These are phyloP conservation scores for Diplodia mutila DNA, from an alignment of 2,329 filamentous ascomycete species.

Conservation along the genomic window DNA sequence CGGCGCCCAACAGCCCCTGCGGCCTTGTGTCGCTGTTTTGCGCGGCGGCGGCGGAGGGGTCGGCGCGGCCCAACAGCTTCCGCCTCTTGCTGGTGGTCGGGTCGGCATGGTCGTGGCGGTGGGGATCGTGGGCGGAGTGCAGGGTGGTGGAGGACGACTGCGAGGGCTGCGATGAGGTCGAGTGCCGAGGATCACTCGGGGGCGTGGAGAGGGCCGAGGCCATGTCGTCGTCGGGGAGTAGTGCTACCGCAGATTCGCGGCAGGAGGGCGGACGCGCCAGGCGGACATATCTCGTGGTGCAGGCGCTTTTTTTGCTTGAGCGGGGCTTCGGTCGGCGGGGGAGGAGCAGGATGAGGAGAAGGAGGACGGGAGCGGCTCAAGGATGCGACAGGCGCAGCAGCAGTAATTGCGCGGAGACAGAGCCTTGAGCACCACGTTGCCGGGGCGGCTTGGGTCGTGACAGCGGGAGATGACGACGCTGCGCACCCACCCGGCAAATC, in stretches of 20 bases:
- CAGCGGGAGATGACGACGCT: constrained; percentile 13
- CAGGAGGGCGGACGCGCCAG: constrained; percentile 14
- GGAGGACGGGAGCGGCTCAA: neutral
- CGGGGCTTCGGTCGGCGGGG: neutral
- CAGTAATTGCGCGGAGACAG: neutral
- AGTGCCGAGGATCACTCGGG: constrained; percentile 40
- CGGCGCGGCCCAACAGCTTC: constrained; percentile 15
- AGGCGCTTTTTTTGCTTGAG: neutral
- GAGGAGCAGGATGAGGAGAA: neutral
- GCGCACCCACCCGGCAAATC: constrained; percentile 19
- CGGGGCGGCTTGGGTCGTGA: constrained; percentile 14
- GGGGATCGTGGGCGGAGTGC: constrained; percentile 35
- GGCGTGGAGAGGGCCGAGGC: constrained; percentile 29
- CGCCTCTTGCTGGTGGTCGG: constrained; percentile 29
- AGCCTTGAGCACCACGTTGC: constrained; percentile 19
- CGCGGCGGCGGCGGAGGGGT: constrained; percentile 11
- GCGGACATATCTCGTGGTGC: constrained; percentile 21
- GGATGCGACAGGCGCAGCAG: neutral
- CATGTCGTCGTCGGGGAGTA: constrained; percentile 18
- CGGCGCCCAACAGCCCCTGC: constrained; percentile 30
- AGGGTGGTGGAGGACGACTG: constrained; percentile 39
- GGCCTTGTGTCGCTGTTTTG: constrained; percentile 19
- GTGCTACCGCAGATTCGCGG: constrained; percentile 25
- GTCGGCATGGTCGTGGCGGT: constrained; percentile 35
- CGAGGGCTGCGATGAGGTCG: constrained; percentile 40